Conservation (phyloP, 208 protist genomes). For the Crithidia mellificae region DNA sequence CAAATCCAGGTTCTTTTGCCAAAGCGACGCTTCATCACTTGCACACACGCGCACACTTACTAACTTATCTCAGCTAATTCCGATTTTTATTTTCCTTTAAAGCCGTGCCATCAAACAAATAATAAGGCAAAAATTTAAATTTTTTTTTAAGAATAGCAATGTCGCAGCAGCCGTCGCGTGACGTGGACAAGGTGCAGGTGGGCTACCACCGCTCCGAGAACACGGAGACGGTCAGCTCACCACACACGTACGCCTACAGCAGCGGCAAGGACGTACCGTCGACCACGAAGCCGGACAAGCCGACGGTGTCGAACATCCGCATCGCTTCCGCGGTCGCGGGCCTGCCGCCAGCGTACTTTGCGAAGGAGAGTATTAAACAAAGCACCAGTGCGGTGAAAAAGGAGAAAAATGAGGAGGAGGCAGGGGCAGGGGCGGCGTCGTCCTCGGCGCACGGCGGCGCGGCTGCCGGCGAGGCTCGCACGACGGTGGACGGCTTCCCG, state of each 20-base stretch:
- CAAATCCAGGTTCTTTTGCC: too few relatives aligned
- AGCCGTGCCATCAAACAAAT: too few relatives aligned
- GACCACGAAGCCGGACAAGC: slow-evolving; percentile 62
- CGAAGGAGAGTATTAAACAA: neutral
- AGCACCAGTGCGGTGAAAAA: slow-evolving; percentile 2
- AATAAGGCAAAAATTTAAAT: too few relatives aligned
- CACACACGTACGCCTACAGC: slow-evolving; percentile 70
- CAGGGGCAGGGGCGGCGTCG: slow-evolving; percentile 18
- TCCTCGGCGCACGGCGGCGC: neutral
- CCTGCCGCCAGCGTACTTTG: slow-evolving; percentile 39
- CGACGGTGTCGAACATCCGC: slow-evolving; percentile 73
- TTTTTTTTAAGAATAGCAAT: too few relatives aligned
- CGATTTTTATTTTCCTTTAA: too few relatives aligned
- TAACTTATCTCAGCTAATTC: too few relatives aligned
- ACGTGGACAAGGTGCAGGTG: slow-evolving; percentile 67
- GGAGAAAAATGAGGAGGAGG: slow-evolving; percentile 36
- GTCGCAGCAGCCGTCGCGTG: slow-evolving; percentile 24
- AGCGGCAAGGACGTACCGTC: slow-evolving; percentile 37
- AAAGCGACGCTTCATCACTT: too few relatives aligned
- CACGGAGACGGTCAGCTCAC: slow-evolving; percentile 85
- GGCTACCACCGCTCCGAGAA: slow-evolving; percentile 77
- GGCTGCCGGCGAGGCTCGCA: neutral
- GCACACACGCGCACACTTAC: too few relatives aligned
- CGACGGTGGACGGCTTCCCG: slow-evolving; percentile 41
- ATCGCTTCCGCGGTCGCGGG: slow-evolving; percentile 64